Conservation (phyloP, 345 rosid species). For the Syzygium aqueum region DNA sequence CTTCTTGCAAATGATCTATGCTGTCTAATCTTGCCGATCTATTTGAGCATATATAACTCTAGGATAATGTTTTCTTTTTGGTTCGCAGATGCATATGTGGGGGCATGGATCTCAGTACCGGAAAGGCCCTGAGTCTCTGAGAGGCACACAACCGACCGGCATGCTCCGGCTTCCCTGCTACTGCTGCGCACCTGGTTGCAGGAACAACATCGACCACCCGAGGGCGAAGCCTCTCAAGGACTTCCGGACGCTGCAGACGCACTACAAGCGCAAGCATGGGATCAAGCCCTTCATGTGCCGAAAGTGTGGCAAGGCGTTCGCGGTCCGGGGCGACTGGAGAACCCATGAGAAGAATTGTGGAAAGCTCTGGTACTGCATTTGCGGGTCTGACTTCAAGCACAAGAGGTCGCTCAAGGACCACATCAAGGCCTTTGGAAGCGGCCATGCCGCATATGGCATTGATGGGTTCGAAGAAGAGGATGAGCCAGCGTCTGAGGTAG, state of each 20-base stretch:
- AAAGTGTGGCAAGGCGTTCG: conserved; percentile 63
- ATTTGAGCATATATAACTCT: not conserved
- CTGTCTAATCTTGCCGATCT: not conserved
- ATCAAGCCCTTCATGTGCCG: conserved; percentile 69
- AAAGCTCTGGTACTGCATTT: conserved; percentile 52
- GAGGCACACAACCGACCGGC: conserved; percentile 62
- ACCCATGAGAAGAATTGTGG: conserved; percentile 74
- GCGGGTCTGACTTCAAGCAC: conserved; percentile 62
- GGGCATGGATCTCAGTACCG: conserved; percentile 60
- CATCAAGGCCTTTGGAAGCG: conserved; percentile 41
- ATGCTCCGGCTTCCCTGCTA: conserved; percentile 71
- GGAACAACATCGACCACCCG: conserved; percentile 65
- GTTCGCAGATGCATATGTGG: conserved; percentile 54
- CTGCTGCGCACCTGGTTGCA: conserved; percentile 58
- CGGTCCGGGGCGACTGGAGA: conserved; percentile 68
- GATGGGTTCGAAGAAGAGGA: conserved; percentile 51
- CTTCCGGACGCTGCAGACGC: conserved; percentile 65
- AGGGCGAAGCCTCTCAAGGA: conserved; percentile 65
- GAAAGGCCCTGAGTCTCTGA: conserved; percentile 54
- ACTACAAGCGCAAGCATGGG: conserved; percentile 68
- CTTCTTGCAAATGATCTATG: not conserved
- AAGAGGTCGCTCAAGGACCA: conserved; percentile 59
- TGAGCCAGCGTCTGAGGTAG: conserved; percentile 50
- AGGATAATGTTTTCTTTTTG: not conserved
- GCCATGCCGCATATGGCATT: conserved; percentile 41